Percentiles rank a stretch among this genome's conserved stretches.
Conservation (phyloP, 305 asterid genomes). For the Solanum hybrid region DNA sequence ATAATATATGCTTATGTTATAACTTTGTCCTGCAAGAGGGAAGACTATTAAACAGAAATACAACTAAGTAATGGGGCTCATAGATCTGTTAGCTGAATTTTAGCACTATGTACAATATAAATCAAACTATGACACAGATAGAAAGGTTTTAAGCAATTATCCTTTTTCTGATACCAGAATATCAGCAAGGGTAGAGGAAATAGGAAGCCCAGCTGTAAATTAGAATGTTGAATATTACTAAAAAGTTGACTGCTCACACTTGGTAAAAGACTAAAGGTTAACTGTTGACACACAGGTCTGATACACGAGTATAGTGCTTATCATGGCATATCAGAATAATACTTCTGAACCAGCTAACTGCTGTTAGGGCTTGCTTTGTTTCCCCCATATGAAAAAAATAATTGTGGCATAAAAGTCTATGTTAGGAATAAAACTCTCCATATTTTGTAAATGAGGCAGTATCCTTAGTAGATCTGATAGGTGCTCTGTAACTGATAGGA, state of each 20-base stretch:
- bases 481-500: neutral
- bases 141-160: neutral
- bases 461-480: neutral
- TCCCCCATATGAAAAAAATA: neutral
- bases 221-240: neutral
- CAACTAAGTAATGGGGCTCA: neutral
- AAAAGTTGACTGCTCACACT: neutral
- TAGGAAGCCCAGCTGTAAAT: neutral
- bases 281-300: neutral
- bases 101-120: neutral
- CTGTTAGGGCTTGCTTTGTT: neutral
- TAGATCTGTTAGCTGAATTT: neutral
- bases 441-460: neutral
- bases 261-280: neutral
- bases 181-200: neutral
- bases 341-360: neutral
- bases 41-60: neutral
- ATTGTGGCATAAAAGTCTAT: neutral
- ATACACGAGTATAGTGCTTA: neutral
- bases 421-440: neutral
- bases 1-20: neutral
- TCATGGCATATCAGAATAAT: neutral
- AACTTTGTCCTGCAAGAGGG: neutral
- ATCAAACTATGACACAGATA: neutral
- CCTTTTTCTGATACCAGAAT: neutral